Percentiles rank a stretch among this genome's conserved stretches.
Evolutionary conservation across 768 basidiomycete genomes (phyloP).

Genomic region (Phlebiopsis gigantea): DNA sequence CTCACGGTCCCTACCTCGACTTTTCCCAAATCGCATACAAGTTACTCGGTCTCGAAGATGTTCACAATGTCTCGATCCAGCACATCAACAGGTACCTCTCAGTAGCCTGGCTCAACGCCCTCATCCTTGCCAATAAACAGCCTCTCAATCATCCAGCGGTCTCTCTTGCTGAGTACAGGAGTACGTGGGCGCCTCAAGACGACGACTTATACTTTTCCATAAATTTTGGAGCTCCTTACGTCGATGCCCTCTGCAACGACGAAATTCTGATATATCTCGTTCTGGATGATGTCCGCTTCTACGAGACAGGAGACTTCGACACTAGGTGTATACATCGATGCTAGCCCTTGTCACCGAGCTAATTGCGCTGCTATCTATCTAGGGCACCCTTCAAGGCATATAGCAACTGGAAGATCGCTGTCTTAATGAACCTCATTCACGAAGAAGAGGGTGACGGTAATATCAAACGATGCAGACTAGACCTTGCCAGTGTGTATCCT

Average conservation of each 20-base stretch:
- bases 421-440: slow-evolving; percentile 19
- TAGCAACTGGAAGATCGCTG: slow-evolving; percentile 21
- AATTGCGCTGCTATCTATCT: neutral
- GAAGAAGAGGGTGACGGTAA: slow-evolving; percentile 13
- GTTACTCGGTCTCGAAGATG: slow-evolving; percentile 1
- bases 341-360: neutral
- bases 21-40: slow-evolving; percentile 11
- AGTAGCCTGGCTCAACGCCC: slow-evolving; percentile 15
- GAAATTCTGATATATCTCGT: slow-evolving; percentile 22
- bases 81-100: slow-evolving; percentile 18
- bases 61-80: slow-evolving; percentile 12
- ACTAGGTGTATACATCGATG: neutral
- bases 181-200: slow-evolving; percentile 9
- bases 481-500: slow-evolving; percentile 16
- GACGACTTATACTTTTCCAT: slow-evolving; percentile 17
- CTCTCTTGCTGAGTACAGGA: slow-evolving; percentile 20
- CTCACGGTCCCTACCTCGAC: slow-evolving; percentile 13
- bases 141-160: too few species aligned
- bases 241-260: slow-evolving; percentile 18
- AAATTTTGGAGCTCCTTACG: slow-evolving; percentile 20
- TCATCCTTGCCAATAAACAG: slow-evolving; percentile 10
- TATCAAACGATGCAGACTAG: slow-evolving; percentile 14
- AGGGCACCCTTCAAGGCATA: slow-evolving; percentile 1
- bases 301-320: neutral
- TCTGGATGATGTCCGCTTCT: slow-evolving; percentile 17